Evolutionary conservation across 1,139 yeast species (phyloP), one percentile per base, ranked within the genome.

Genomic region (Suhomyces yuchorum): DNA sequence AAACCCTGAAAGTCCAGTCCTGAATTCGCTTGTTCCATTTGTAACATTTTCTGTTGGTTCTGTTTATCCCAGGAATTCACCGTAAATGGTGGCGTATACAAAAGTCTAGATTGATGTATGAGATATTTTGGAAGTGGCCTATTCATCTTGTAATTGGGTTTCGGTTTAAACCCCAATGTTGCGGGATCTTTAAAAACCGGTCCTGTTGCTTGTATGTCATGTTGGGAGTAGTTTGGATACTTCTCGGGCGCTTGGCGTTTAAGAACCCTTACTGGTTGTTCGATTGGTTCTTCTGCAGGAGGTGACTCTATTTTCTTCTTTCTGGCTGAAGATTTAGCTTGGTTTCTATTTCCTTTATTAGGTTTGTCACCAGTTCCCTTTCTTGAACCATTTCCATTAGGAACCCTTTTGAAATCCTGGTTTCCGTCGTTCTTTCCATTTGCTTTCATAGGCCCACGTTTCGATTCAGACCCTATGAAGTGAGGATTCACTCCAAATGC

Each of bases 1-100:
- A 75, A 54, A 1, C 79, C 79, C 53, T 73, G 81, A 46, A 55
- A 66, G 54, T 76, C 81, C 37, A 54, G 55, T 0, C 76, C 75
- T 22, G 51, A 55, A 50, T 66, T 67, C 8, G 58, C 57, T 8
- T 48, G 53, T 51, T 75, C 81, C 67, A 73, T 63, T 15, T 52
- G 50, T 8, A 58, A 55, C 80, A 76, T 75, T 40, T 62, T 66
- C 9, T 58, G 62, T 52, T 76, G 81, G 57, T 76, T 76, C 24
- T 61, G 58, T 44, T 55, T 63, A 54, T 76, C 80, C 80, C 80
- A 76, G 1, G 56, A 59, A 52, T 73, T 61, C 48, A 66, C 78
- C 8, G 48, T 50, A 48, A 73, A 71, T 2, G 61, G 59, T 0
- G 74, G 71, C 0, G 78, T 71, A 28, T 56, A 59, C 33, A 76